Evolutionary conservation across 768 basidiomycete genomes (phyloP), one percentile per base, ranked within the genome.

Genomic region (Podaxis pistillaris): DNA sequence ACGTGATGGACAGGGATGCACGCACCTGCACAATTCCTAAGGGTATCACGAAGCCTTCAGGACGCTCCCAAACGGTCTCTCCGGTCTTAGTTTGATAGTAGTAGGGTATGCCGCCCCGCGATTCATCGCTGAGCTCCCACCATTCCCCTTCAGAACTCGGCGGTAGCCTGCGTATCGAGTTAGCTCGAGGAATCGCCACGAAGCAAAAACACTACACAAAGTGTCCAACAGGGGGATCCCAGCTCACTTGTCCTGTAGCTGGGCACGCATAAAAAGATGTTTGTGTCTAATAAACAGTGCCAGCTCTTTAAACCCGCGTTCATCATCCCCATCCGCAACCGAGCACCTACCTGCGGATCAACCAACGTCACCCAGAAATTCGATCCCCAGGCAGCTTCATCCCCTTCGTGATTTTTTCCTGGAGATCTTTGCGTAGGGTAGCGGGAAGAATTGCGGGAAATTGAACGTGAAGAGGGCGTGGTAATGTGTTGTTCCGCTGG

Each of bases 351-450:
- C 82, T 91, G 86, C 28, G 95, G 95, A 80, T 97, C 94, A 53
- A 90, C 83, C 57, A 96, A 81, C 5, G 95, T 96, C 6, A 96
- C 93, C 95, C 95, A 97, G 72, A 97, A 96, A 73, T 94, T 89
- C 28, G 90, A 85, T 4, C 93, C 93, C 93, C 93, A 95, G 30
- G 82, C 83, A 64, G 83, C 74, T 66, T 82, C 83, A 59, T 81
- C 78, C 52, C 69, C 74, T 58, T 80, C 78, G 47, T 73, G 72
- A 30, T 58, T 68, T 37, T 67, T 63, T 62, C 60, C 59, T 38
- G 71, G 70, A 4, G 70, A 67, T 57, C 63, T 72, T 53, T 70
- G 58, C 52, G 70, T 67, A 15, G 74, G 69, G 52, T 73, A 69
- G 59, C 68, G 69, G 24, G 71, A 66, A 40, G 68, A 63, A 13